phyloP scores from a whole-genome alignment of 129 eudicot species.

The Silybum marianum region DNA sequence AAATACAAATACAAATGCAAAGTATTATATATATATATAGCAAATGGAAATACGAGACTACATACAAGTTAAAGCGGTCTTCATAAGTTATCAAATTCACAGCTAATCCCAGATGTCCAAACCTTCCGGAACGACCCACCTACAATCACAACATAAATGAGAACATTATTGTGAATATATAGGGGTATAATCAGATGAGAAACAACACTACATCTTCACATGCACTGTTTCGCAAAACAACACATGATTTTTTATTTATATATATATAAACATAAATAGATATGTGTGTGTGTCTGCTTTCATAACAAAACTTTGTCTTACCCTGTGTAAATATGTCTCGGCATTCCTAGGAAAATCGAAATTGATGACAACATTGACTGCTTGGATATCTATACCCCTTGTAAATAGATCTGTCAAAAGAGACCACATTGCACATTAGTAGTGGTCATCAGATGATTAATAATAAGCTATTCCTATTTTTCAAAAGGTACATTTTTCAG shows the following conservation, averaged over 20 bases:
- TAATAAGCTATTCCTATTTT: not conserved
- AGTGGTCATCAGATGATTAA: not conserved
- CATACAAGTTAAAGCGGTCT: slow-evolving; percentile 76
- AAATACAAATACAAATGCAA: too few relatives aligned
- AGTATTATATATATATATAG: too few relatives aligned
- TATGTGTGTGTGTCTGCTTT: not conserved
- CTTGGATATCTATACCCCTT: slow-evolving; percentile 79
- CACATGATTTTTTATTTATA: not conserved
- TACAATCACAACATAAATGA: slow-evolving; percentile 26
- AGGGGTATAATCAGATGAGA: not conserved
- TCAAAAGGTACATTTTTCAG: not conserved
- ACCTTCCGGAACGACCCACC: slow-evolving; percentile 82
- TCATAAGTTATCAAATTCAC: slow-evolving; percentile 68
- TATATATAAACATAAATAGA: too few relatives aligned
- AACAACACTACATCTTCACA: not conserved
- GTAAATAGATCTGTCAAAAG: slow-evolving; percentile 65
- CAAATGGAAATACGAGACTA: slow-evolving; percentile 13
- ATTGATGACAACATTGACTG: slow-evolving; percentile 78
- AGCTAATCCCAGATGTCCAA: slow-evolving; percentile 71
- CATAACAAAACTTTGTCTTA: slow-evolving; percentile 21
- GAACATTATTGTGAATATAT: not conserved
- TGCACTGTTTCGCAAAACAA: not conserved
- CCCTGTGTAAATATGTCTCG: slow-evolving; percentile 83
- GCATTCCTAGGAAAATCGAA: slow-evolving; percentile 79
- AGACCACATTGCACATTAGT: slow-evolving; percentile 18